A percentile compares a stretch with the other conserved stretches of the same genome.
phyloP scores from a whole-genome alignment of 441 rosid species.

The Brassica balearica region DNA sequence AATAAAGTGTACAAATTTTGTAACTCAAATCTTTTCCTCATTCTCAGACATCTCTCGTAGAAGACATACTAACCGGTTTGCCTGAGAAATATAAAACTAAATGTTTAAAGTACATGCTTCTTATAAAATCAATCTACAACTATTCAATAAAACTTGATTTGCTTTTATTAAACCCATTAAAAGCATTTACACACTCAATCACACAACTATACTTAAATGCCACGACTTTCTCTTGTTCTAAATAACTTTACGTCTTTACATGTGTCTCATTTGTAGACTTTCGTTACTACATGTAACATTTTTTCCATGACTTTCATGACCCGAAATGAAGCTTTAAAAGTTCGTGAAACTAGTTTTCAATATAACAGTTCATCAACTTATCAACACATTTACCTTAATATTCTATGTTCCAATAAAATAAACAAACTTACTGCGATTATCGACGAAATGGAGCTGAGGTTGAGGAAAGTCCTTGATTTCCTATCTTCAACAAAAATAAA shows the following conservation, averaged over 20 bases:
- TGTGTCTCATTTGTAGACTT: not conserved
- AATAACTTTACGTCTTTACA: not conserved
- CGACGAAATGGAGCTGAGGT: not conserved
- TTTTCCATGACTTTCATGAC: not conserved
- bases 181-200: not conserved
- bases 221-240: not conserved
- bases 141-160: not conserved
- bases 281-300: not conserved
- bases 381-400: not conserved
- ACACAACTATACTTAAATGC: not conserved
- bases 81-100: not conserved
- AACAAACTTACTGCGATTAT: not conserved
- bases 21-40: not conserved
- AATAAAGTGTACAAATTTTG: not conserved
- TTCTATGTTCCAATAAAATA: not conserved
- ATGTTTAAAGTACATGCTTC: not conserved
- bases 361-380: not conserved
- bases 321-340: not conserved
- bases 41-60: not conserved
- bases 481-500: not conserved
- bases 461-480: not conserved
- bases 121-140: not conserved
- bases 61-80: not conserved
- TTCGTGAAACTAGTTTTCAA: not conserved
- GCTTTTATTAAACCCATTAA: not conserved